Percentiles rank a stretch among this genome's conserved stretches.
Conservation (phyloP, 2,329 filamentous ascomycete genomes). For the Sporothrix inflata region DNA sequence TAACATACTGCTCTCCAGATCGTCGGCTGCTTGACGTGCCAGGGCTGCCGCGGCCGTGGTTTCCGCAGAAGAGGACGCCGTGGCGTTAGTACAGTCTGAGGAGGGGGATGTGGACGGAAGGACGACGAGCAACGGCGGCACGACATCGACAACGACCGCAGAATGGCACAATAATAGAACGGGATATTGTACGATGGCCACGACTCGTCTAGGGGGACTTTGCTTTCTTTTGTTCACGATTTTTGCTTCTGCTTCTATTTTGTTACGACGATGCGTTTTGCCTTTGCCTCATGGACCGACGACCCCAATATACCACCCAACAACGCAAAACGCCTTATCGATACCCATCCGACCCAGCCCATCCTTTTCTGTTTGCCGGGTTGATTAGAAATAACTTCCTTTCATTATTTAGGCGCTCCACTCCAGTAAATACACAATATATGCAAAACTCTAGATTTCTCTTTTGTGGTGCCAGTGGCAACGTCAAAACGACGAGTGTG, state of each 20-base stretch:
- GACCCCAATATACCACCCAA: not conserved
- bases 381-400: not conserved
- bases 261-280: not conserved
- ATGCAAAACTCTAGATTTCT: not conserved
- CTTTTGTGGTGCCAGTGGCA: not conserved
- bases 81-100: not conserved
- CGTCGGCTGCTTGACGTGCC: slow-evolving; percentile 66
- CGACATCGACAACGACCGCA: not conserved
- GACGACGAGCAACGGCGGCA: slow-evolving; percentile 9
- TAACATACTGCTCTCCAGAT: slow-evolving; percentile 42
- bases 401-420: not conserved
- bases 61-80: slow-evolving; percentile 31
- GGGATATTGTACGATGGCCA: not conserved
- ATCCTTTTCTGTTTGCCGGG: not conserved
- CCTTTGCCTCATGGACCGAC: not conserved
- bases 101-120: not conserved
- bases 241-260: slow-evolving; percentile 20
- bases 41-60: slow-evolving; percentile 45
- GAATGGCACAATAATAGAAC: not conserved
- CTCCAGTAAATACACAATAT: slow-evolving; percentile 4
- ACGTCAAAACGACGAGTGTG: not conserved
- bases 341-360: not conserved
- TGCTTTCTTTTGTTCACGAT: not conserved
- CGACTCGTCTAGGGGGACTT: not conserved
- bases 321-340: slow-evolving; percentile 4